Conservation (phyloP, 257 asterid genomes). For the Solanum chaucha region DNA sequence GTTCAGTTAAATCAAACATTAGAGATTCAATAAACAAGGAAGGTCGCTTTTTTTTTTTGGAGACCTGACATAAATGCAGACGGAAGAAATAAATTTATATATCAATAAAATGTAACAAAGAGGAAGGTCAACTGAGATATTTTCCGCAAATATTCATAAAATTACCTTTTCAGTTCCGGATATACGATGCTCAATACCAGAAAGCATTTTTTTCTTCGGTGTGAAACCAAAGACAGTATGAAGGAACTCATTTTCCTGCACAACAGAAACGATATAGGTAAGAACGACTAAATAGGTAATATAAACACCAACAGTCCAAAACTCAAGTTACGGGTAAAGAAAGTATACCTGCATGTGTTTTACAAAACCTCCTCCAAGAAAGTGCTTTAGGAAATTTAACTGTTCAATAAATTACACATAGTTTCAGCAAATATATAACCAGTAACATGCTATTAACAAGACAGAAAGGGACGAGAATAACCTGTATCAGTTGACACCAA, state of each 20-base stretch:
- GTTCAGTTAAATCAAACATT: neutral
- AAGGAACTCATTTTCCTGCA: conserved; percentile 82
- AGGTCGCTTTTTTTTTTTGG: neutral
- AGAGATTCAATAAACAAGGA: neutral
- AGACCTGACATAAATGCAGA: neutral
- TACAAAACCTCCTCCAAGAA: conserved; percentile 94
- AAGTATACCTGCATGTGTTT: conserved; percentile 85
- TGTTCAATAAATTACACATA: conserved; percentile 12
- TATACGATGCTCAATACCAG: conserved; percentile 43
- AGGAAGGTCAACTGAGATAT: neutral
- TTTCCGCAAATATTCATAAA: neutral
- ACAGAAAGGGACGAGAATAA: conserved; percentile 2
- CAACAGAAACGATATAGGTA: neutral
- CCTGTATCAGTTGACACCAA: conserved; percentile 83
- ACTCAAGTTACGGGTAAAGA: neutral
- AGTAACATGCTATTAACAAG: neutral
- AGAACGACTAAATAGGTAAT: neutral
- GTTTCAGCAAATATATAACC: neutral
- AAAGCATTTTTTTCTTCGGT: conserved; percentile 46
- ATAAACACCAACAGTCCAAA: neutral
- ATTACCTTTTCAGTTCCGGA: conserved; percentile 61
- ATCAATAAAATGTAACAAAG: neutral
- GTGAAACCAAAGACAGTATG: conserved; percentile 68
- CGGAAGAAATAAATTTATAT: neutral
- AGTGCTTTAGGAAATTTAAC: conserved; percentile 82